Conservation (phyloP, 2,329 filamentous ascomycete species). For the Metarhizium album region DNA sequence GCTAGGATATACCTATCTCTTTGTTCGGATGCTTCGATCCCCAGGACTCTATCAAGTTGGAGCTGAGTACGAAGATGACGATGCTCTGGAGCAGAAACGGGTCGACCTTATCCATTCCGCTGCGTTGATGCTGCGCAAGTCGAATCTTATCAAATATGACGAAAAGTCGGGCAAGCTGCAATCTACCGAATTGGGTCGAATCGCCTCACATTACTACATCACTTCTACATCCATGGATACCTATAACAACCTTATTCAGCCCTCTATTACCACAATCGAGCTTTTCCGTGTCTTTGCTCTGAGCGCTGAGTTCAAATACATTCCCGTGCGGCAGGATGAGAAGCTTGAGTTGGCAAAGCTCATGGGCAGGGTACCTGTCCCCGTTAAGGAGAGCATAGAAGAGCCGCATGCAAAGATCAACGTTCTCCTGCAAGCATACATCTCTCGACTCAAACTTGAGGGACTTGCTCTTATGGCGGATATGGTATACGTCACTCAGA, state of each 20-base stretch:
- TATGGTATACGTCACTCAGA: constrained; percentile 97
- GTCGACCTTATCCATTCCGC: constrained; percentile 97
- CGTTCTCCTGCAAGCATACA: constrained; percentile 90
- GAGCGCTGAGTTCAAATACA: constrained; percentile 98
- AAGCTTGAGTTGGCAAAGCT: constrained; percentile 93
- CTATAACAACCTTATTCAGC: constrained; percentile 91
- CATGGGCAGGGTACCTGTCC: constrained; percentile 80
- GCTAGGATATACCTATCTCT: constrained; percentile 96
- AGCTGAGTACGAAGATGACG: constrained; percentile 88
- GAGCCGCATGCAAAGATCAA: constrained; percentile 98
- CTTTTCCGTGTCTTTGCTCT: constrained; percentile 93
- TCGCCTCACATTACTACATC: constrained; percentile 98
- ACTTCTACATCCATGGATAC: constrained; percentile 93
- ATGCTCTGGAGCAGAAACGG: constrained; percentile 84
- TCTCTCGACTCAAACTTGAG: constrained; percentile 87
- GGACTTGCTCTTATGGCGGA: constrained; percentile 95
- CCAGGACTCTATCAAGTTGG: constrained; percentile 93
- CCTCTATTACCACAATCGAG: constrained; percentile 86
- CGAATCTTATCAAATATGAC: constrained; percentile 87
- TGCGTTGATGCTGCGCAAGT: constrained; percentile 74
- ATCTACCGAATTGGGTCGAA: constrained; percentile 85
- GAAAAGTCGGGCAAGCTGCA: constrained; percentile 84
- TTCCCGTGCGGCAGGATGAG: constrained; percentile 93
- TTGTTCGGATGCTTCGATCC: constrained; percentile 92
- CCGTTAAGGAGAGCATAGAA: constrained; percentile 95